Conservation (phyloP, 352 stramenopile species). For the Phytophthora europaea region DNA sequence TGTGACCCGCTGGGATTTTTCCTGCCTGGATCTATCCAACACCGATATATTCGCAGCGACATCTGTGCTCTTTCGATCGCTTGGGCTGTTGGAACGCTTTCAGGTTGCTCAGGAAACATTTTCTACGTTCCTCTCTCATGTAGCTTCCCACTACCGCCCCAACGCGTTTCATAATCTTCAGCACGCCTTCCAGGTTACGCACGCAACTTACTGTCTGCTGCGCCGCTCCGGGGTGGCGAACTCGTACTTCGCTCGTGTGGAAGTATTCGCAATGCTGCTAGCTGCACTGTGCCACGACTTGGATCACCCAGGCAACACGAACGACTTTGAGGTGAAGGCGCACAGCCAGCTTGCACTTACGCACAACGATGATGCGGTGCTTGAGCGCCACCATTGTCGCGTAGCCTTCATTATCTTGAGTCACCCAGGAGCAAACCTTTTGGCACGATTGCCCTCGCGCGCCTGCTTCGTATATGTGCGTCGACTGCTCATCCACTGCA, state of each 20-base stretch:
- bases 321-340: slow-evolving; percentile 85
- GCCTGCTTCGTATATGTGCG: slow-evolving; percentile 64
- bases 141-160: slow-evolving; percentile 66
- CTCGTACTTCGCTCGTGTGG: slow-evolving; percentile 55
- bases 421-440: slow-evolving; percentile 65
- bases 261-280: slow-evolving; percentile 67
- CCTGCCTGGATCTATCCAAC: slow-evolving; percentile 62
- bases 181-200: slow-evolving; percentile 78
- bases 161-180: slow-evolving; percentile 86
- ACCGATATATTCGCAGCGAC: slow-evolving; percentile 58
- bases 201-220: slow-evolving; percentile 63
- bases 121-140: slow-evolving; percentile 62
- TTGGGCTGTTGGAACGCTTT: slow-evolving; percentile 68
- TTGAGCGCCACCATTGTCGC: slow-evolving; percentile 86
- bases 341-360: slow-evolving; percentile 78
- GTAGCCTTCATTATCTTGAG: slow-evolving; percentile 80
- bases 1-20: slow-evolving; percentile 64
- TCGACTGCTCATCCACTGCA: slow-evolving; percentile 68
- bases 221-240: slow-evolving; percentile 43
- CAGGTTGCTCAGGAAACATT: slow-evolving; percentile 62
- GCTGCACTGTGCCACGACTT: slow-evolving; percentile 79
- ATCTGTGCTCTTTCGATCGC: slow-evolving; percentile 62
- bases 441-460: slow-evolving; percentile 55
- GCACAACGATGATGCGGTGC: slow-evolving; percentile 85
- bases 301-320: slow-evolving; percentile 85